Conservation (phyloP, 2,329 filamentous ascomycete species). For the Sclerotinia spermophila region DNA sequence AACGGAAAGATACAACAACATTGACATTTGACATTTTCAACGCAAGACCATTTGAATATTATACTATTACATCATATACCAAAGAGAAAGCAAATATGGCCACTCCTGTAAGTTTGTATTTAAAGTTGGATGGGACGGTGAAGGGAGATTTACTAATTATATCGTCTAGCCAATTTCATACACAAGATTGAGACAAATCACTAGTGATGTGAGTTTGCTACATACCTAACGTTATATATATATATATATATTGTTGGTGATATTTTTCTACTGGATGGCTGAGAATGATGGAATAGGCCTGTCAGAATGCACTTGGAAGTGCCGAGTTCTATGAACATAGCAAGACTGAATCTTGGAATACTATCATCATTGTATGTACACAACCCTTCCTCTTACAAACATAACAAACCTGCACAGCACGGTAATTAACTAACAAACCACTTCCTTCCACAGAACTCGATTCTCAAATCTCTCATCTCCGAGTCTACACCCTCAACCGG, state of each 20-base stretch:
- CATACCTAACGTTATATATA: neutral
- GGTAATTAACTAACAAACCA: conserved; percentile 15
- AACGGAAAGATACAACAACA: conserved; percentile 2
- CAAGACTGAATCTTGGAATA: conserved; percentile 85
- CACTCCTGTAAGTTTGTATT: conserved; percentile 18
- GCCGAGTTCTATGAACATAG: conserved; percentile 82
- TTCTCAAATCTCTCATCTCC: conserved; percentile 73
- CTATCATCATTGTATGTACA: conserved; percentile 80
- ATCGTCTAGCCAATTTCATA: conserved; percentile 65
- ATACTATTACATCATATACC: conserved; percentile 6
- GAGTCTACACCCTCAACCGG: conserved; percentile 59
- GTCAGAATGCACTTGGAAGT: conserved; percentile 69
- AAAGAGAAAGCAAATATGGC: conserved; percentile 26
- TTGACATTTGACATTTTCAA: neutral
- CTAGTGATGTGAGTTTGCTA: conserved; percentile 62
- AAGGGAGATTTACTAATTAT: conserved; percentile 15
- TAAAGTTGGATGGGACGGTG: neutral
- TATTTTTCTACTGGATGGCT: neutral
- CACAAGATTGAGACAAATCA: conserved; percentile 78
- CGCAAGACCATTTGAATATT: neutral
- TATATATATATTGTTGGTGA: neutral
- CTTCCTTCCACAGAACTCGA: conserved; percentile 55
- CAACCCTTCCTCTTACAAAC: neutral
- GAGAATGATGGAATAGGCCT: conserved; percentile 57
- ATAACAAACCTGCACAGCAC: neutral